phyloP scores from a whole-genome alignment of 352 stramenopile genomes.

The Phytophthora foliorum region DNA sequence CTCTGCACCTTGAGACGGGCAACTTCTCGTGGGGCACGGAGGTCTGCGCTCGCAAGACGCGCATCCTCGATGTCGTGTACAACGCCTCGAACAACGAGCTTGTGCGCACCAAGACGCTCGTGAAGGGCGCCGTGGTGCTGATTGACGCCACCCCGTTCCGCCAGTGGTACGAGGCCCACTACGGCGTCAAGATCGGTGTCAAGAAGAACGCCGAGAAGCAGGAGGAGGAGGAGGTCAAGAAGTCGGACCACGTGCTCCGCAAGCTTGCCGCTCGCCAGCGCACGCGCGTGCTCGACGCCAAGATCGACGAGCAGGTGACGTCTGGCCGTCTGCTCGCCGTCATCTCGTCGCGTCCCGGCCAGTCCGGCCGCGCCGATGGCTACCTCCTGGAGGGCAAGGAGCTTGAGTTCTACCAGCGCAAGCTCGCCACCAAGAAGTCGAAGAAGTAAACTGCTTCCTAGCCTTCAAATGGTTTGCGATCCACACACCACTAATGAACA shows the following conservation, averaged over 20 bases:
- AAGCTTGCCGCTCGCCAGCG: slow-evolving; percentile 96
- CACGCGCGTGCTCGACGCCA: slow-evolving; percentile 92
- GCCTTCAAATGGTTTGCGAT: slow-evolving; percentile 18
- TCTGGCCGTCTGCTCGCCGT: slow-evolving; percentile 97
- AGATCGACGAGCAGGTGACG: slow-evolving; percentile 98
- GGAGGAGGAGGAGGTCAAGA: slow-evolving; percentile 91
- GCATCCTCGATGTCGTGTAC: slow-evolving; percentile 99
- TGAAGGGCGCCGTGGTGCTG: slow-evolving; percentile 99
- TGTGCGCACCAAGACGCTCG: slow-evolving; percentile 99
- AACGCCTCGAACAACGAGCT: slow-evolving; percentile 99
- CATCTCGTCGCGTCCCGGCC: slow-evolving; percentile 98
- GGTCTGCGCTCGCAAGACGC: slow-evolving; percentile 98
- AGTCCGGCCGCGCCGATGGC: slow-evolving; percentile 98
- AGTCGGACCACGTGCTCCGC: slow-evolving; percentile 93
- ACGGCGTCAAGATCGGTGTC: slow-evolving; percentile 93
- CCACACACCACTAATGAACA: slow-evolving; percentile 46
- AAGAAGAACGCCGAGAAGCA: slow-evolving; percentile 90
- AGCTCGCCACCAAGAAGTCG: slow-evolving; percentile 99
- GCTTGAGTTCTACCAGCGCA: slow-evolving; percentile 99
- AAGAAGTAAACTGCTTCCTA: slow-evolving; percentile 88
- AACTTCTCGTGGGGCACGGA: slow-evolving; percentile 99
- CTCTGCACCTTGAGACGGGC: slow-evolving; percentile 97
- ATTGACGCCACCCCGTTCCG: slow-evolving; percentile 99
- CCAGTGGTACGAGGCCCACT: slow-evolving; percentile 99
- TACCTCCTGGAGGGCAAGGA: slow-evolving; percentile 99